These are phyloP conservation scores for Hevea brasiliensis DNA, from an alignment of 345 rosid genomes.

Conservation along the genomic window DNA sequence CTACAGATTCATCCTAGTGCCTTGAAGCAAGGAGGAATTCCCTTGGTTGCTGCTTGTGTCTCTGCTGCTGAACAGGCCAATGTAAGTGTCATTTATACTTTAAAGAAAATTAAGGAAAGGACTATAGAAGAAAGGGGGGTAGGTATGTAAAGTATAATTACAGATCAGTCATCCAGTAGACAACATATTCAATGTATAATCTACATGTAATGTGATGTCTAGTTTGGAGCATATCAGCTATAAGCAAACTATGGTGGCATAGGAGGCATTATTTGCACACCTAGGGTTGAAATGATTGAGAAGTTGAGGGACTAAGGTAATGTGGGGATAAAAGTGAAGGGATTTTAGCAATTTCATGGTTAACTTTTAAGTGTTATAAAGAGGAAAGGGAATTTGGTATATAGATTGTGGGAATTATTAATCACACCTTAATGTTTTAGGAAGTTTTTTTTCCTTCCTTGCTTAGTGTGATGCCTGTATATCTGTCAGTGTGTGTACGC, in stretches of 20 bases:
- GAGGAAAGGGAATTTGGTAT: neutral
- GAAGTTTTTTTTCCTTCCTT: neutral
- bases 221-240: neutral
- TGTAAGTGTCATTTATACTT: constrained; percentile 44
- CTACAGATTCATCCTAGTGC: constrained; percentile 89
- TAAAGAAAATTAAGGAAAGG: neutral
- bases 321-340: neutral
- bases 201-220: neutral
- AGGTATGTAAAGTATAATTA: neutral
- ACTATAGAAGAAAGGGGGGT: neutral
- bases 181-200: neutral
- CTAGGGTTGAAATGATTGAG: neutral
- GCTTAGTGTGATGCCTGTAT: neutral
- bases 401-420: no score
- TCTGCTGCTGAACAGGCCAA: constrained; percentile 82
- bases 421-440: neutral
- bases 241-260: neutral
- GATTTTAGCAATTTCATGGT: neutral
- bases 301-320: neutral
- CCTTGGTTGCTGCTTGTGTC: constrained; percentile 80
- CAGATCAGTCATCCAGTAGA: neutral
- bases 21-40: constrained; percentile 76
- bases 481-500: no score
- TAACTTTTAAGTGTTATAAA: neutral
- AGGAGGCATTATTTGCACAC: neutral